Evolutionary conservation across 768 basidiomycete genomes (phyloP).

Genomic region (Vishniacozyma victoriae): DNA sequence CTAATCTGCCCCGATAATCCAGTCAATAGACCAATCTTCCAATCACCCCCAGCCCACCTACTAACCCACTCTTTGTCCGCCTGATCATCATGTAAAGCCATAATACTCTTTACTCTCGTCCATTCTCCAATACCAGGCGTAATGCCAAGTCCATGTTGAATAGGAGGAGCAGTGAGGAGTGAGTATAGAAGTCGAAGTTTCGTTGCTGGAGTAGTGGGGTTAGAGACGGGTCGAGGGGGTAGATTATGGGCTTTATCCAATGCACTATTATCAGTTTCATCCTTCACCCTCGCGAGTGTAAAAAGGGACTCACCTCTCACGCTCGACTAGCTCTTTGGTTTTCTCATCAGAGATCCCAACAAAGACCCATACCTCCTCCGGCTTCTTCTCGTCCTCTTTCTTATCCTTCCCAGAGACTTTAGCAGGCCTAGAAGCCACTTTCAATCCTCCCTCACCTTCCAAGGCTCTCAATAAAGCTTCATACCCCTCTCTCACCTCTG

Average conservation of each 20-base stretch:
- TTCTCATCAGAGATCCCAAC: slow-evolving; percentile 63
- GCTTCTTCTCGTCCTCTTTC: slow-evolving; percentile 25
- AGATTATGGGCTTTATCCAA: slow-evolving; percentile 49
- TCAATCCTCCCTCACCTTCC: slow-evolving; percentile 36
- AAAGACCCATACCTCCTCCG: slow-evolving; percentile 56
- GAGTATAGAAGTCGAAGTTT: slow-evolving; percentile 35
- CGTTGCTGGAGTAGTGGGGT: slow-evolving; percentile 56
- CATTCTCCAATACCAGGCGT: slow-evolving; percentile 65
- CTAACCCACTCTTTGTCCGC: slow-evolving; percentile 34
- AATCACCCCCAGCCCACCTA: slow-evolving; percentile 39
- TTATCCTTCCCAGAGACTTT: slow-evolving; percentile 12
- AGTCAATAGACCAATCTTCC: slow-evolving; percentile 30
- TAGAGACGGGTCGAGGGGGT: slow-evolving; percentile 53
- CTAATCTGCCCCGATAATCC: slow-evolving; percentile 50
- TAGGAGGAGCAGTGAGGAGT: slow-evolving; percentile 50
- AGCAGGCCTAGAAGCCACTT: slow-evolving; percentile 33
- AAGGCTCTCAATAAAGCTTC: slow-evolving; percentile 30
- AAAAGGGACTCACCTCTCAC: slow-evolving; percentile 66
- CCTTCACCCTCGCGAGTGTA: not conserved
- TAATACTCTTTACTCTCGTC: slow-evolving; percentile 72
- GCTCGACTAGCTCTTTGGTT: slow-evolving; percentile 60
- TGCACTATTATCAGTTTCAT: slow-evolving; percentile 58
- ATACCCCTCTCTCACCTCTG: slow-evolving; percentile 34
- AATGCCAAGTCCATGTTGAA: slow-evolving; percentile 81
- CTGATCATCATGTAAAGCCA: slow-evolving; percentile 74